Base-by-base conservation (phyloP, 345 rosid genomes). In the Raphanus sativus region DNA sequence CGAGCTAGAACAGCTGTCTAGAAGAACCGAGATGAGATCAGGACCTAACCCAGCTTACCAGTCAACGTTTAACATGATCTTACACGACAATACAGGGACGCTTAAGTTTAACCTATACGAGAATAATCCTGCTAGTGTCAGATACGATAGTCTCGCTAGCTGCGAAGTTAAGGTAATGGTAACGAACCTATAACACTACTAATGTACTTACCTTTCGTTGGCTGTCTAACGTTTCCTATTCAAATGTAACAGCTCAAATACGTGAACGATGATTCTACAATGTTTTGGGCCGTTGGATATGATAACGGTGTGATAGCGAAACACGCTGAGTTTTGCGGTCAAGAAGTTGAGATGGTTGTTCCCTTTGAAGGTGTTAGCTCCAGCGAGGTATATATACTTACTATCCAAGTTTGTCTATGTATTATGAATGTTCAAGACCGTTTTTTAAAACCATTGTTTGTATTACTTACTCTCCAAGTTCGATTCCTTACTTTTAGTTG, bases 211-310 rank as follows among this genome's bases (percentile, higher is more conserved):
- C 75, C 7, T 26, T 52, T 54, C 9, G 11, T 30, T 15, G 25
- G 25, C 40, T 10, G 24, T 62, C 32, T 4, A 55, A 59, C 26
- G 72, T 59, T 64, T 59, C 55, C 56, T 67, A 59, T 65, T 64
- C 65, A 55, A 36, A 65, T 80, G 79, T 50, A 34, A 76, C 81
- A 94, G 98, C 63, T 89, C 81, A 92, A 76, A 83, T 95, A 95
- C 56, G 94, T 78, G 34, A 83, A 83, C 32, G 97, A 95, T 82
- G 99, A 95, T 83, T 92, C 99, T 3, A 92, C 98, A 0, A 83
- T 73, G 60, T 91, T 92, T 83, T 95, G 99, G 99, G 99, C 98
- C 16, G 69, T 89, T 54, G 99, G 99, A 45, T 88, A 89, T n/a
- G 92, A 87, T 65, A 85, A 80, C 1, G 50, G 94, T 50, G 84